Evolutionary conservation across 192 early-diverging fungal species (phyloP).

Genomic region (Linnemannia hyalina): DNA sequence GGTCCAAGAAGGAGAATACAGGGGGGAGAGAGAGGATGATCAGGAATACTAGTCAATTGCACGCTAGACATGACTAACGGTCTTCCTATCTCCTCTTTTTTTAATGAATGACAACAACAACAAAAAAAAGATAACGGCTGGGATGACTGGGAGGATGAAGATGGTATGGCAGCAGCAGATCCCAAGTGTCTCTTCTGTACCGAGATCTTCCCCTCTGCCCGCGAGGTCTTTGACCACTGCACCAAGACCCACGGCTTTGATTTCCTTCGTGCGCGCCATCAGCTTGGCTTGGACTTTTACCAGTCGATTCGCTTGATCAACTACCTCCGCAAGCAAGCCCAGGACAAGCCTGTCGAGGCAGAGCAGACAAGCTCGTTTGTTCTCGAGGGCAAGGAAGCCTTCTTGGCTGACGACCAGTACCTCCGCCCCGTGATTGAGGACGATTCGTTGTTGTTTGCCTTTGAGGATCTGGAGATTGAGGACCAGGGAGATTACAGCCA

Average conservation of each 20-base stretch:
- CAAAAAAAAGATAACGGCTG: constrained; percentile 58
- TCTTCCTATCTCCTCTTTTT: not conserved
- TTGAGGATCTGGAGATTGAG: constrained; percentile 79
- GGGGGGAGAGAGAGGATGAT: too few relatives aligned
- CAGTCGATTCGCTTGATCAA: constrained; percentile 84
- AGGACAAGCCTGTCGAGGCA: not conserved
- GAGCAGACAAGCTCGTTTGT: constrained; percentile 25
- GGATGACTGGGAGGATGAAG: constrained; percentile 83
- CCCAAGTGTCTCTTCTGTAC: constrained; percentile 83
- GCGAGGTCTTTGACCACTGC: constrained; percentile 73
- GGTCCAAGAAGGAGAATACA: not conserved
- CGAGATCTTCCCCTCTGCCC: constrained; percentile 61
- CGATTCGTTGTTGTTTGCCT: constrained; percentile 76
- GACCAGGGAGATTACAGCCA: constrained; percentile 60
- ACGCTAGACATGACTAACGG: not conserved
- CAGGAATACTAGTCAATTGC: not conserved
- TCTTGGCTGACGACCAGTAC: constrained; percentile 76
- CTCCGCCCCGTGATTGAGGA: constrained; percentile 76
- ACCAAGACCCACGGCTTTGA: constrained; percentile 74
- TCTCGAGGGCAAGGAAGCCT: constrained; percentile 59
- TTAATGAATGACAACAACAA: not conserved
- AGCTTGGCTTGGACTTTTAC: constrained; percentile 86
- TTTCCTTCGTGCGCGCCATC: constrained; percentile 64
- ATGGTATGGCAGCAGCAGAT: constrained; percentile 57
- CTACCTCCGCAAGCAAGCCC: constrained; percentile 69